A percentile compares a stretch with the other conserved stretches of the same genome.
Conservation (phyloP, 495 filamentous ascomycete genomes). For the Penicillium manginii region DNA sequence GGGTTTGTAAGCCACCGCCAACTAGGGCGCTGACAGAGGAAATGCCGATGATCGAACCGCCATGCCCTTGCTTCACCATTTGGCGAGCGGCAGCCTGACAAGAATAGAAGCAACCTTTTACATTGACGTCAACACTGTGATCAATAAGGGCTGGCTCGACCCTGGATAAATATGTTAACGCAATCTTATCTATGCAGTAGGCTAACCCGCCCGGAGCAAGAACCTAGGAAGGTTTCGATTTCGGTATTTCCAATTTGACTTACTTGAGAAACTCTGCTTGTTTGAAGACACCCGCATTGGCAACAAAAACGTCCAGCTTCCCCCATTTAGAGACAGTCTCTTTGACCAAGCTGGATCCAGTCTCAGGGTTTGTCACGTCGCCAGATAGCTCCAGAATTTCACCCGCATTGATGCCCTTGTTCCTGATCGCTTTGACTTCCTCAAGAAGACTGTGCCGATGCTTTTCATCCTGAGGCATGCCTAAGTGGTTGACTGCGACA, state of each 20-base stretch:
- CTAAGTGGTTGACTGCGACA: constrained; percentile 69
- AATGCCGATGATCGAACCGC: constrained; percentile 54
- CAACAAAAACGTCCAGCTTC: constrained; percentile 73
- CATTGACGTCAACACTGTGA: constrained; percentile 51
- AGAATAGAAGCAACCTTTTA: constrained; percentile 75
- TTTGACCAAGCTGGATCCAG: constrained; percentile 54
- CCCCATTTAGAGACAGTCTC: constrained; percentile 57
- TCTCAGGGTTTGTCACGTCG: constrained; percentile 62
- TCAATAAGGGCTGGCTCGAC: constrained; percentile 43
- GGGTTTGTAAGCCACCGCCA: constrained; percentile 34
- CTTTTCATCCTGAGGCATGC: constrained; percentile 47
- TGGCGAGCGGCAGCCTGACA: constrained; percentile 50
- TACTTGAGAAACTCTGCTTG: constrained; percentile 74
- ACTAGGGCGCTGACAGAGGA: constrained; percentile 47
- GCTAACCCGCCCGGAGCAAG: background rate
- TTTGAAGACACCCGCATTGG: constrained; percentile 82
- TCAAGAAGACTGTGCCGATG: constrained; percentile 54
- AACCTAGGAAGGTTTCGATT: background rate
- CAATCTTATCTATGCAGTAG: background rate
- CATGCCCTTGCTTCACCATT: constrained; percentile 36
- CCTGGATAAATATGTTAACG: constrained; percentile 16
- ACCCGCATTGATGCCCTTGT: constrained; percentile 52
- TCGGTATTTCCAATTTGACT: constrained; percentile 18
- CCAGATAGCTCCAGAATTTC: constrained; percentile 58
- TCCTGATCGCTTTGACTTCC: constrained; percentile 42